A percentile compares a stretch with the other conserved stretches of the same genome.
Evolutionary conservation across 148 eudicot species (phyloP).

Genomic region (Dysphania ambrosioides): DNA sequence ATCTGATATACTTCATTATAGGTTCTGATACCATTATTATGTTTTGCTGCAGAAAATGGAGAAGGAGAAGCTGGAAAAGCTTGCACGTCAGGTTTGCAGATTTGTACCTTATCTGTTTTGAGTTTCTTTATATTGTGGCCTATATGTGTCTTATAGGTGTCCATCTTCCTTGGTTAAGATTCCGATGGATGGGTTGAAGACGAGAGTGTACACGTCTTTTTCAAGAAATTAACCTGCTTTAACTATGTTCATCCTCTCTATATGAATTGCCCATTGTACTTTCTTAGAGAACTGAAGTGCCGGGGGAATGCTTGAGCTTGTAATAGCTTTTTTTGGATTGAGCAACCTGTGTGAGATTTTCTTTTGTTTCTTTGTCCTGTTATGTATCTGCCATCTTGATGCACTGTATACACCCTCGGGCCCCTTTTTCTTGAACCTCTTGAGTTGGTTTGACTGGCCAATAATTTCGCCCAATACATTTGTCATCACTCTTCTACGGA

Average conservation of each 20-base stretch:
- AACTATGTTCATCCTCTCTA: not conserved
- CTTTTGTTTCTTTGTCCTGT: not conserved
- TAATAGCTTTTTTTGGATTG: not conserved
- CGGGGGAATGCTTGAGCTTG: not conserved
- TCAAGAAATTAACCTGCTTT: not conserved
- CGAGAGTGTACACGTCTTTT: not conserved
- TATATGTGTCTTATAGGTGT: not conserved
- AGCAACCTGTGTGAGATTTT: not conserved
- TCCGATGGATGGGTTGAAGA: not conserved
- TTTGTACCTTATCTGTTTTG: not conserved
- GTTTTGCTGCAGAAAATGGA: constrained; percentile 66
- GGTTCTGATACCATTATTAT: constrained; percentile 17
- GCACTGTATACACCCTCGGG: not conserved
- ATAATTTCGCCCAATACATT: not conserved
- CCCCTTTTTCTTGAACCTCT: not conserved
- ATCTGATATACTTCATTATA: not conserved
- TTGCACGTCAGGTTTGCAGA: constrained; percentile 71
- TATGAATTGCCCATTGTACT: not conserved
- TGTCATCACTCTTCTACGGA: not conserved
- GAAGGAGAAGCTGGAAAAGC: constrained; percentile 90
- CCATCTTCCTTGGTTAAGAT: not conserved
- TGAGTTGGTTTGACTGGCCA: not conserved
- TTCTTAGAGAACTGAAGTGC: not conserved
- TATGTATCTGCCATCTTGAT: not conserved
- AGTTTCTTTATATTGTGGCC: not conserved